phyloP scores from a whole-genome alignment of 257 asterid genomes.

The Ehretia macrophylla region DNA sequence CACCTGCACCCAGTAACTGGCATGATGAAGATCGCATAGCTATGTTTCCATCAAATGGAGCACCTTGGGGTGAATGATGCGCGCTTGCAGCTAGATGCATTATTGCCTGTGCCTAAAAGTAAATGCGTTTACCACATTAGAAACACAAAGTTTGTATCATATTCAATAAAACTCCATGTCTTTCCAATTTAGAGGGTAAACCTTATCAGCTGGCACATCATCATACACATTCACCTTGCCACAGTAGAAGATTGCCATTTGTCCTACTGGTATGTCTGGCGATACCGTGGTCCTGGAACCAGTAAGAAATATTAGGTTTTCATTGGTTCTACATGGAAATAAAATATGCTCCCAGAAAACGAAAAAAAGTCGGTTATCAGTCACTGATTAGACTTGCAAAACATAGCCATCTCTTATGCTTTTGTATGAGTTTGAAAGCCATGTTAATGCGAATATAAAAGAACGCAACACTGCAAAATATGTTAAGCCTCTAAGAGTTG shows the following conservation, averaged over 20 bases:
- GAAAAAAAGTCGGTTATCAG: no score
- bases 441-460: no score
- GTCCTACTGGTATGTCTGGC: slow-evolving; percentile 49
- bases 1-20: slow-evolving; percentile 41
- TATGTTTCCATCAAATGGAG: slow-evolving; percentile 35
- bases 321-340: neutral
- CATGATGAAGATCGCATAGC: slow-evolving; percentile 45
- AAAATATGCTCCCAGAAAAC: no score
- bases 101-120: slow-evolving; percentile 59
- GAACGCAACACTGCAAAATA: no score
- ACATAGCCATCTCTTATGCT: no score
- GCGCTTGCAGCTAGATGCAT: slow-evolving; percentile 88
- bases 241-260: slow-evolving; percentile 85
- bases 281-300: slow-evolving; percentile 41
- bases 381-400: no score
- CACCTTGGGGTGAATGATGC: slow-evolving; percentile 49
- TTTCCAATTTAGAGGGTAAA: slow-evolving; percentile 23
- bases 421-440: no score
- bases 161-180: neutral
- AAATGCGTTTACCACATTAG: slow-evolving; percentile 13
- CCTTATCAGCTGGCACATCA: slow-evolving; percentile 80
- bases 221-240: slow-evolving; percentile 92
- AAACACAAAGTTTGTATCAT: slow-evolving; percentile 4
- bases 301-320: neutral
- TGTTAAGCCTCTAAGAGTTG: no score